Evolutionary conservation across 805 yeast genomes (phyloP).

Genomic region (Tetrapisispora arboricola): DNA sequence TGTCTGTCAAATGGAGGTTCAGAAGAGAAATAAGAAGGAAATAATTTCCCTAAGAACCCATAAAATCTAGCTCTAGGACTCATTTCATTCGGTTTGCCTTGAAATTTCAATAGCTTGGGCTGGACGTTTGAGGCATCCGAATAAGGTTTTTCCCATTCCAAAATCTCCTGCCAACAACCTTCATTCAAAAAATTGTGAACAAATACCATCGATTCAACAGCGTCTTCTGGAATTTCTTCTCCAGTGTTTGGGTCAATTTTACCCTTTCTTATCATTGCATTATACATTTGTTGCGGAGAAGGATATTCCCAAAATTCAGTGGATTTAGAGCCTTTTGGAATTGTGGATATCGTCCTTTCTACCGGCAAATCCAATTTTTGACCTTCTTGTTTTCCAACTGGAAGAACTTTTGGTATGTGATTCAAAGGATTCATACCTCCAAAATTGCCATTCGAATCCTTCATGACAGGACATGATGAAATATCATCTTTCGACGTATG

Average conservation of each 20-base stretch:
- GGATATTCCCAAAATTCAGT: constrained; percentile 97
- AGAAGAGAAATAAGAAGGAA: constrained; percentile 62
- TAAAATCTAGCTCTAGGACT: constrained; percentile 77
- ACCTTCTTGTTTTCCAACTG: constrained; percentile 57
- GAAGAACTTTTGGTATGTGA: constrained; percentile 72
- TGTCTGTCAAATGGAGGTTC: constrained; percentile 96
- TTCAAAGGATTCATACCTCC: constrained; percentile 62
- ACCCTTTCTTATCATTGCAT: constrained; percentile 93
- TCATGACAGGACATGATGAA: constrained; percentile 23
- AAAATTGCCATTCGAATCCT: constrained; percentile 17
- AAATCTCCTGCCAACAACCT: constrained; percentile 93
- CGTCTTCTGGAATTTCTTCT: constrained; percentile 84
- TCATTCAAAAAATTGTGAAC: constrained; percentile 94
- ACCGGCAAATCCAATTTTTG: constrained; percentile 74
- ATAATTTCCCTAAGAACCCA: constrained; percentile 51
- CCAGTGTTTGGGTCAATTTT: constrained; percentile 39
- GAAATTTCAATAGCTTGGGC: constrained; percentile 77
- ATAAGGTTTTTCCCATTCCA: constrained; percentile 81
- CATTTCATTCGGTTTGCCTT: constrained; percentile 82
- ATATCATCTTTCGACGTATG: constrained; percentile 11
- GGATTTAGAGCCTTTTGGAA: constrained; percentile 66
- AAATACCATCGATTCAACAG: constrained; percentile 93
- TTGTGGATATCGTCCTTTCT: constrained; percentile 70
- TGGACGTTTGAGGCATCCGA: constrained; percentile 41
- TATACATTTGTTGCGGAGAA: constrained; percentile 97